Evolutionary conservation across 805 yeast genomes (phyloP).

Genomic region (Hanseniaspora pseudoguilliermondii): DNA sequence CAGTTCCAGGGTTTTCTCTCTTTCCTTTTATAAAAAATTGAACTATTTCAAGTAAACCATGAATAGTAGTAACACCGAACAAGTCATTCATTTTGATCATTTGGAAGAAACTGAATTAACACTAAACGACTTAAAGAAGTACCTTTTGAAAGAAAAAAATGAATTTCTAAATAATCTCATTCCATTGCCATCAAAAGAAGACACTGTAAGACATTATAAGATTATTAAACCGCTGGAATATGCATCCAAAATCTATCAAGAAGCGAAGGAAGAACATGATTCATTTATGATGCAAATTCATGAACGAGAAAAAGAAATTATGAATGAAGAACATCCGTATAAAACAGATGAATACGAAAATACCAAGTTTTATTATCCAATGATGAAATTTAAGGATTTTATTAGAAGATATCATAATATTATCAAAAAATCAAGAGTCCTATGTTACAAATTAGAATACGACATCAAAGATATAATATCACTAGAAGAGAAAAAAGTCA

Average conservation of each 20-base stretch:
- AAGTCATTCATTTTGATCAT: not conserved
- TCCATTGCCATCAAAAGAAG: not conserved
- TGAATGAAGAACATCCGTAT: not conserved
- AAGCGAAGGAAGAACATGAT: not conserved
- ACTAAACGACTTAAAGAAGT: not conserved
- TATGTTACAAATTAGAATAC: not conserved
- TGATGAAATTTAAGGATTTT: not conserved
- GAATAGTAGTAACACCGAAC: not conserved
- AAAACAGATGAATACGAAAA: not conserved
- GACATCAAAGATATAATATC: not conserved
- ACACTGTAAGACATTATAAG: not conserved
- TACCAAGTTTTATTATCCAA: not conserved
- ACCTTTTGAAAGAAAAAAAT: conserved; percentile 5
- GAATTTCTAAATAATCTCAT: not conserved
- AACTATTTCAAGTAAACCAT: not conserved
- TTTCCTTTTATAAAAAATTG: no score
- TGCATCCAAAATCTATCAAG: not conserved
- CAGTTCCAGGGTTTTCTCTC: no score
- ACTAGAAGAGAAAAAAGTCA: not conserved
- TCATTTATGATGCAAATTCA: not conserved
- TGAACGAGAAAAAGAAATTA: not conserved
- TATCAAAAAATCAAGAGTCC: not conserved
- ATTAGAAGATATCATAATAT: conserved; percentile 4
- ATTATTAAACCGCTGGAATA: not conserved
- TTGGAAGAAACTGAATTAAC: not conserved